Percentiles rank a stretch among this genome's conserved stretches.
Evolutionary conservation across 305 asterid genomes (phyloP).

Genomic region (Ruellia speciosa): DNA sequence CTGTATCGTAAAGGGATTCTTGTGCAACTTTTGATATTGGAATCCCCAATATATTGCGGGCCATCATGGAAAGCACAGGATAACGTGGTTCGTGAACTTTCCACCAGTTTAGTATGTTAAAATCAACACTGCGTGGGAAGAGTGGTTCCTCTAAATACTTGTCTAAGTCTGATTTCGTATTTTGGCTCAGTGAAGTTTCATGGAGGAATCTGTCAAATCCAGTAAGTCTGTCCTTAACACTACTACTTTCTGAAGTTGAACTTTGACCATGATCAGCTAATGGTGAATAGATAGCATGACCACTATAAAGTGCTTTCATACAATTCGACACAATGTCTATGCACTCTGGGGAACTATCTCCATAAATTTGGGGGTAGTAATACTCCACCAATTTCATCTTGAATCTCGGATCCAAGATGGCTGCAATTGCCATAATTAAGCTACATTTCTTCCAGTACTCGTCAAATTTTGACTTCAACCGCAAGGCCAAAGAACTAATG

Average conservation of each 20-base stretch:
- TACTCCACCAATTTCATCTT: constrained; percentile 86
- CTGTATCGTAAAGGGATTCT: constrained; percentile 50
- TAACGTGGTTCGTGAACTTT: constrained; percentile 82
- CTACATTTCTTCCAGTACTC: constrained; percentile 96
- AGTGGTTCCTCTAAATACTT: constrained; percentile 81
- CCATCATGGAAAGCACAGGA: constrained; percentile 85
- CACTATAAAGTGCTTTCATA: constrained; percentile 75
- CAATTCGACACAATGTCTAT: constrained; percentile 68
- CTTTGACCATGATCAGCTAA: constrained; percentile 50
- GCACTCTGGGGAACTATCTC: constrained; percentile 53
- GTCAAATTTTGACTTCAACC: constrained; percentile 71
- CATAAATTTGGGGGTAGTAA: constrained; percentile 78
- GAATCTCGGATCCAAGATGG: constrained; percentile 77
- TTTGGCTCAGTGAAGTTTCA: constrained; percentile 55
- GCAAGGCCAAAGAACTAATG: constrained; percentile 68
- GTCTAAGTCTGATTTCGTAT: constrained; percentile 70
- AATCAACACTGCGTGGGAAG: constrained; percentile 67
- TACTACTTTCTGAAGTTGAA: constrained; percentile 39
- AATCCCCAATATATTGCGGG: constrained; percentile 77
- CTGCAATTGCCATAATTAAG: constrained; percentile 87
- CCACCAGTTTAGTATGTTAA: constrained; percentile 86
- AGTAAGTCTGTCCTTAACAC: constrained; percentile 50
- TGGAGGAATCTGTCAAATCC: constrained; percentile 67
- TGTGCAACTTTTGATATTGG: constrained; percentile 60
- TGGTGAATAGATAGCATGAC: constrained; percentile 66